Evolutionary conservation across 2,329 filamentous ascomycete species (phyloP).

Genomic region (Paradendryphiella salina): DNA sequence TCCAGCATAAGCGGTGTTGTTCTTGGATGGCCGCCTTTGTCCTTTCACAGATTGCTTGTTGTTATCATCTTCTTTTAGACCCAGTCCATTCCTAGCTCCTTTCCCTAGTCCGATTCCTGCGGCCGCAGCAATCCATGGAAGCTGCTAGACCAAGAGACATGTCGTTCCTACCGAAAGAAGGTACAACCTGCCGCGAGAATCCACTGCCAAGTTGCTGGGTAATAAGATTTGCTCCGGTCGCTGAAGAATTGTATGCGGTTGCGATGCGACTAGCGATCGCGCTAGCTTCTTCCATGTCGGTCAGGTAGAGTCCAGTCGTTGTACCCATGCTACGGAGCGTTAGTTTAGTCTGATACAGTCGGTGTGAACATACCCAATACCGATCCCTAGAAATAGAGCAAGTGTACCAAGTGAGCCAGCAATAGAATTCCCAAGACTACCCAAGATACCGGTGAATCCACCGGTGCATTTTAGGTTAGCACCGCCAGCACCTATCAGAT

Average conservation of each 20-base stretch:
- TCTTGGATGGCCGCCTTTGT: background rate
- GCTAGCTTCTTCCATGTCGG: constrained; percentile 20
- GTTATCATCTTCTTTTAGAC: constrained; percentile 12
- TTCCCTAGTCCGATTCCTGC: constrained; percentile 36
- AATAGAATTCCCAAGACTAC: constrained; percentile 17
- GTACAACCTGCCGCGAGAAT: constrained; percentile 26
- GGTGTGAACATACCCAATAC: constrained; percentile 28
- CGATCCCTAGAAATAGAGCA: constrained; percentile 38
- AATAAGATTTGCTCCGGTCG: constrained; percentile 31
- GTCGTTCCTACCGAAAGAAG: constrained; percentile 10
- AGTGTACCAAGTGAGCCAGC: constrained; percentile 26
- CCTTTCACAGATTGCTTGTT: background rate
- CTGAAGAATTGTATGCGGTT: constrained; percentile 21
- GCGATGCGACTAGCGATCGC: constrained; percentile 27
- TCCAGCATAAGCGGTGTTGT: constrained; percentile 18
- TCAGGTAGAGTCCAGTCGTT: constrained; percentile 33
- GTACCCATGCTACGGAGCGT: constrained; percentile 29
- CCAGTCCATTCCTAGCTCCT: constrained; percentile 30
- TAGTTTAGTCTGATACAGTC: background rate
- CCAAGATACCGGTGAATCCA: constrained; percentile 18
- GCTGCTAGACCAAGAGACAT: constrained; percentile 24
- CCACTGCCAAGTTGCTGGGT: constrained; percentile 36
- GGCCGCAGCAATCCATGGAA: constrained; percentile 32
- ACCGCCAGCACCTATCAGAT: constrained; percentile 2
- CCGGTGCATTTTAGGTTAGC: constrained; percentile 15